A percentile compares a stretch with the other conserved stretches of the same genome.
phyloP scores from a whole-genome alignment of 2,329 filamentous ascomycete species.

The Alternaria sp. region DNA sequence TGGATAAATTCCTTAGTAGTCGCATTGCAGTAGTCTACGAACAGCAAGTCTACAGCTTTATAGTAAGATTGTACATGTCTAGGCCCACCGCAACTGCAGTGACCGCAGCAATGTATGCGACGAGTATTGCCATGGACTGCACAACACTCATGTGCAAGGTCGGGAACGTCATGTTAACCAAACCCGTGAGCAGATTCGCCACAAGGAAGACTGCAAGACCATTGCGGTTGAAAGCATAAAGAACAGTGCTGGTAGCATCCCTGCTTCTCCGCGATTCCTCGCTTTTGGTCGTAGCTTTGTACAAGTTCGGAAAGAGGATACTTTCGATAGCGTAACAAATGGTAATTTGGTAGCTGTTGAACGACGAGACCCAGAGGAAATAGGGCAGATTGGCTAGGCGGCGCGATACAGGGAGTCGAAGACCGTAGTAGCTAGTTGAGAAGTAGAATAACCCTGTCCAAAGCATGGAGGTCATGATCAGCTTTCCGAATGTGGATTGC shows the following conservation, averaged over 20 bases:
- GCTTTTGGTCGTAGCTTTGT: constrained; percentile 61
- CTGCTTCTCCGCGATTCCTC: constrained; percentile 69
- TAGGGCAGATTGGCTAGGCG: constrained; percentile 93
- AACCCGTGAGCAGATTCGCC: constrained; percentile 86
- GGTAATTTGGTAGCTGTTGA: constrained; percentile 83
- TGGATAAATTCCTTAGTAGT: no score
- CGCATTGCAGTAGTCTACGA: neutral
- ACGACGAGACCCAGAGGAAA: constrained; percentile 88
- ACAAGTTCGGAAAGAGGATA: constrained; percentile 74
- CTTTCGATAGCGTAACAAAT: constrained; percentile 80
- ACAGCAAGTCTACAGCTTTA: constrained; percentile 64
- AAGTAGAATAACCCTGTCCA: constrained; percentile 76
- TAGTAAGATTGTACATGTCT: constrained; percentile 69
- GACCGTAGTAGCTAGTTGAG: constrained; percentile 73
- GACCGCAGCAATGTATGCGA: constrained; percentile 72
- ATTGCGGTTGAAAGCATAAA: constrained; percentile 86
- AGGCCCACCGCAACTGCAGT: constrained; percentile 71
- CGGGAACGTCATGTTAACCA: constrained; percentile 84
- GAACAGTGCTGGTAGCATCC: constrained; percentile 77
- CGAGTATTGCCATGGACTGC: constrained; percentile 74
- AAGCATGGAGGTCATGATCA: constrained; percentile 68
- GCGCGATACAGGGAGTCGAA: constrained; percentile 73
- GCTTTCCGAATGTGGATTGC: constrained; percentile 65
- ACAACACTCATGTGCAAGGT: constrained; percentile 74
- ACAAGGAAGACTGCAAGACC: constrained; percentile 83